phyloP scores from a whole-genome alignment of 1,139 yeast species.

The Lodderomyces margitis region DNA sequence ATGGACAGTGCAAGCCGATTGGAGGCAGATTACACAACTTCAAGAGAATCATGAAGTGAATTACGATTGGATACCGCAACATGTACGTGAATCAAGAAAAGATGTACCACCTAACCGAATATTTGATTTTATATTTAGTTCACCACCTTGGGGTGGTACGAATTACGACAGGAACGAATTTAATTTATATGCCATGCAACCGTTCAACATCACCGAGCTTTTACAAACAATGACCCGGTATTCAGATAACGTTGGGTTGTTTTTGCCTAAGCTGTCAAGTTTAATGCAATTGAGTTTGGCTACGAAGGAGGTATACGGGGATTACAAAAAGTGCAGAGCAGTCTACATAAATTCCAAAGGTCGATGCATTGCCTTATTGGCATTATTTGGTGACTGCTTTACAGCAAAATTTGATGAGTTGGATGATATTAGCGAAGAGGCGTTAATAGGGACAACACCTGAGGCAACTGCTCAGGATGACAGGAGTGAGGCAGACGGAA shows the following conservation, averaged over 20 bases:
- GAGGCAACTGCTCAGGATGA: background rate
- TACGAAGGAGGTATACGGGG: conserved; percentile 47
- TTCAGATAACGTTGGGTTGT: conserved; percentile 58
- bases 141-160: conserved; percentile 99
- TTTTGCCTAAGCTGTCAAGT: conserved; percentile 73
- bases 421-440: conserved; percentile 8
- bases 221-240: conserved; percentile 41
- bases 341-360: conserved; percentile 44
- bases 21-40: conserved; percentile 41
- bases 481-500: background rate
- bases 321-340: conserved; percentile 40
- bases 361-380: conserved; percentile 53
- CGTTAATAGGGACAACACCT: background rate
- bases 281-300: conserved; percentile 53
- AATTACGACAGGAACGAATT: conserved; percentile 50
- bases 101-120: conserved; percentile 18
- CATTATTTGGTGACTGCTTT: conserved; percentile 51
- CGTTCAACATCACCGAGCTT: conserved; percentile 49
- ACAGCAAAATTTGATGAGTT: conserved; percentile 12
- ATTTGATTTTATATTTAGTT: conserved; percentile 70
- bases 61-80: conserved; percentile 14
- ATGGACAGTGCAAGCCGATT: conserved; percentile 52
- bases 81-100: conserved; percentile 9
- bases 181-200: conserved; percentile 44
- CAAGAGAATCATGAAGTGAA: conserved; percentile 10